Conservation (phyloP, 108 stramenopile species). For the Nannochloropsis salina region DNA sequence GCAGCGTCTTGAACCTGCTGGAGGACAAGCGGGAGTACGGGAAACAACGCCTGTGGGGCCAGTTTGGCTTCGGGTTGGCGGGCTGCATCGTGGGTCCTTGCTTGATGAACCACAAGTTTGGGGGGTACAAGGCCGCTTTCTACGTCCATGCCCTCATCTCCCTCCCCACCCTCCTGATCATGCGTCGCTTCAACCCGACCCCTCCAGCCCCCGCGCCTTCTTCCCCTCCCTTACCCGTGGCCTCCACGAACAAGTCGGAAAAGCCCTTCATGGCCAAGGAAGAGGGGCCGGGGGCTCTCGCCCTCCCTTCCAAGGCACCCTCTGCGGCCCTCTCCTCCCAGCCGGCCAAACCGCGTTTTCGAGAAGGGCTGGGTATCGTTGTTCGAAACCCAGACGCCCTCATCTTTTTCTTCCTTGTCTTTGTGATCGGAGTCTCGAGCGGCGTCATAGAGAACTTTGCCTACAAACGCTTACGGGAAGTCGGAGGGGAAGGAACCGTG, state of each 20-base stretch:
- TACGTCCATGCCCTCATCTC: slow-evolving; percentile 42
- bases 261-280: neutral
- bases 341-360: slow-evolving; percentile 49
- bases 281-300: neutral
- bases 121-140: slow-evolving; percentile 45
- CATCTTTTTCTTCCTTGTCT: slow-evolving; percentile 76
- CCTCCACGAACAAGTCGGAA: neutral
- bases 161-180: slow-evolving; percentile 40
- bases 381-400: slow-evolving; percentile 72
- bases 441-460: slow-evolving; percentile 95
- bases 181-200: slow-evolving; percentile 19
- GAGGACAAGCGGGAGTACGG: slow-evolving; percentile 71
- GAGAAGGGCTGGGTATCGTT: slow-evolving; percentile 65
- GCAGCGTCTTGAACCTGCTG: slow-evolving; percentile 71
- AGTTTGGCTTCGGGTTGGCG: slow-evolving; percentile 86
- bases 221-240: neutral
- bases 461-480: slow-evolving; percentile 81
- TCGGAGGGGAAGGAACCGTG: slow-evolving; percentile 74
- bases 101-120: slow-evolving; percentile 33
- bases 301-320: too few species aligned
- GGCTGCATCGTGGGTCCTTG: slow-evolving; percentile 46
- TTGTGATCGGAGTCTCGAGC: slow-evolving; percentile 74
- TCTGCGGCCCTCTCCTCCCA: too few species aligned
- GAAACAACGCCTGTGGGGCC: slow-evolving; percentile 81
- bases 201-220: slow-evolving; percentile 20